Evolutionary conservation across 345 rosid species (phyloP).

Genomic region (Alliaria petiolata): DNA sequence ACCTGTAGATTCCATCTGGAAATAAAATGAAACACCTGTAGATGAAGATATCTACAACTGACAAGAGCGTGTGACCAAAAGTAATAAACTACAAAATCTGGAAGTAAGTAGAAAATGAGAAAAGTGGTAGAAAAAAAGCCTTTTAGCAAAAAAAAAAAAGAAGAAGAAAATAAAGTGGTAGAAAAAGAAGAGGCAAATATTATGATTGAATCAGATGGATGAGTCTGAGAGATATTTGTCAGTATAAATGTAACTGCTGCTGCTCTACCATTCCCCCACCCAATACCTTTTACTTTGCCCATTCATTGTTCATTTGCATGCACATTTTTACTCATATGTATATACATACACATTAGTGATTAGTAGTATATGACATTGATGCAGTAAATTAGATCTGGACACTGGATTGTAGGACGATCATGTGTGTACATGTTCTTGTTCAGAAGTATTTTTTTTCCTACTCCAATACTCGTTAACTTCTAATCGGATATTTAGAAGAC

Average conservation of each 20-base stretch:
- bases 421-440: not conserved
- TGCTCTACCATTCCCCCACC: slow-evolving; percentile 25
- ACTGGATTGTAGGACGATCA: no score
- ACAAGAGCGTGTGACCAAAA: slow-evolving; percentile 31
- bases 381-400: not conserved
- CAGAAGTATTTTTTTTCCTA: not conserved
- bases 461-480: not conserved
- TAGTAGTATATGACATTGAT: not conserved
- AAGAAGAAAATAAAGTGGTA: no score
- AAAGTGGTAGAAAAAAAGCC: no score
- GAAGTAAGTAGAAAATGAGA: not conserved
- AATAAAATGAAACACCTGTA: slow-evolving; percentile 20
- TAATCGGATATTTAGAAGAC: not conserved
- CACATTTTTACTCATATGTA: not conserved
- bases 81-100: not conserved
- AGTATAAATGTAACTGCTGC: slow-evolving; percentile 24
- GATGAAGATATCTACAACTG: slow-evolving; percentile 26
- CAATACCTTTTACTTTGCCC: slow-evolving; percentile 34
- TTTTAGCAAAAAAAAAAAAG: no score
- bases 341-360: not conserved
- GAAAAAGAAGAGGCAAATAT: not conserved
- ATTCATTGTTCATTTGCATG: slow-evolving; percentile 24
- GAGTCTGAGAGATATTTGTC: slow-evolving; percentile 30
- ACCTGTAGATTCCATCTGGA: slow-evolving; percentile 31
- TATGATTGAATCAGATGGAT: not conserved